These are phyloP conservation scores for Lactarius psammicola DNA, from an alignment of 768 basidiomycete genomes.

Conservation along the genomic window DNA sequence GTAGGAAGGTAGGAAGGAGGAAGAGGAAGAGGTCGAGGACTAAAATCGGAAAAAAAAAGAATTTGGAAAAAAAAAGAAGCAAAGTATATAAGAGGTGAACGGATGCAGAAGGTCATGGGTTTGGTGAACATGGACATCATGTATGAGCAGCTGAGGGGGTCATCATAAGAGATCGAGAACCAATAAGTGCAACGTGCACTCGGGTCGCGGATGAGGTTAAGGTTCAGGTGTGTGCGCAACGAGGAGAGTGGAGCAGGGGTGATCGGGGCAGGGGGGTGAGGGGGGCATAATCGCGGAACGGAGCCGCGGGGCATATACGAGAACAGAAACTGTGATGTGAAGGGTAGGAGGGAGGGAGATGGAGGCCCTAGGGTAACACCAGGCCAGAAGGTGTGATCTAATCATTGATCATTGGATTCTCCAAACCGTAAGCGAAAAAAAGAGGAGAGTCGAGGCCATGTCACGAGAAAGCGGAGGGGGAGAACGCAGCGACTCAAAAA, in stretches of 20 bases:
- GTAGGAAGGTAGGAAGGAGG: neutral
- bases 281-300: conserved; percentile 11
- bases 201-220: neutral
- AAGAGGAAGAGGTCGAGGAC: neutral
- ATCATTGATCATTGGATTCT: conserved; percentile 12
- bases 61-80: neutral
- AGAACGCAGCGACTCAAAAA: neutral
- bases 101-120: conserved; percentile 19
- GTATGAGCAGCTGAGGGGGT: conserved; percentile 15
- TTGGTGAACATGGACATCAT: conserved; percentile 15
- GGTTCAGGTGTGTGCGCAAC: neutral
- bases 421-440: neutral
- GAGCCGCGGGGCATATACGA: conserved; percentile 12
- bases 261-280: neutral
- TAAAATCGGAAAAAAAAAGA: neutral
- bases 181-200: conserved; percentile 15
- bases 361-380: conserved; percentile 12
- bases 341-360: neutral
- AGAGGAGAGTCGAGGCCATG: conserved; percentile 6
- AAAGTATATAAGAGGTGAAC: conserved; percentile 13
- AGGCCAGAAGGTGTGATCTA: neutral
- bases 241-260: neutral
- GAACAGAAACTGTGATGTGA: neutral
- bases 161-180: conserved; percentile 24
- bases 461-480: conserved; percentile 5